Conservation (phyloP, 352 stramenopile genomes). For the Phytophthora cajani region DNA sequence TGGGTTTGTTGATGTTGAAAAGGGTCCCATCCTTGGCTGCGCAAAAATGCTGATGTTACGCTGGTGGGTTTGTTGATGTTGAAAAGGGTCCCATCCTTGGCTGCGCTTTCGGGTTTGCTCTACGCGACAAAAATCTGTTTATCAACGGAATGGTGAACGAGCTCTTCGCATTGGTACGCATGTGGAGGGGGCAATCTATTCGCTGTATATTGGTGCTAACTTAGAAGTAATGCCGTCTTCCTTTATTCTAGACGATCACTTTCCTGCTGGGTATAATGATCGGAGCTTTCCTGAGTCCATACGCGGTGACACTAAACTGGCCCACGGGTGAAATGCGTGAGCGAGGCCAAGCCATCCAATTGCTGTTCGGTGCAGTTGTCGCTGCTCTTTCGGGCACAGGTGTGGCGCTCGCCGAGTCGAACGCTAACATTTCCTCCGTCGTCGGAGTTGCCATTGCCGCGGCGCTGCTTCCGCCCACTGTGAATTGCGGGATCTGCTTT, state of each 20-base stretch:
- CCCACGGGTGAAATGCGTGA: conserved; percentile 85
- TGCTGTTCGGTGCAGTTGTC: conserved; percentile 85
- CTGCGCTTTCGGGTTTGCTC: conserved; percentile 81
- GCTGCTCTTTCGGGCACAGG: conserved; percentile 78
- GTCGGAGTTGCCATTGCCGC: conserved; percentile 89
- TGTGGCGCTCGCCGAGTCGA: conserved; percentile 84
- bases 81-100: conserved; percentile 79
- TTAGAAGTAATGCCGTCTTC: neutral
- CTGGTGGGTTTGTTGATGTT: neutral
- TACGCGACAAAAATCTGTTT: conserved; percentile 83
- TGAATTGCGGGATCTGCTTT: conserved; percentile 90
- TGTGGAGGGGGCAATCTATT: neutral
- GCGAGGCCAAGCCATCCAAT: conserved; percentile 75
- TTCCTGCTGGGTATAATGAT: conserved; percentile 85
- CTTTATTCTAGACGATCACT: conserved; percentile 61
- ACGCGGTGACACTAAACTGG: conserved; percentile 80
- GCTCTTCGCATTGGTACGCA: conserved; percentile 74
- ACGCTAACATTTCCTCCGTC: conserved; percentile 90
- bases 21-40: conserved; percentile 85
- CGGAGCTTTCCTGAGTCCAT: conserved; percentile 78
- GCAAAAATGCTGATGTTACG: conserved; percentile 27
- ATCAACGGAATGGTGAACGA: conserved; percentile 87
- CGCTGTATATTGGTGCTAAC: neutral
- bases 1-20: neutral
- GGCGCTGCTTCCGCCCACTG: conserved; percentile 79